These are phyloP conservation scores for Yamadazyma trypodendri DNA, from an alignment of 1,139 yeast genomes.

Conservation along the genomic window DNA sequence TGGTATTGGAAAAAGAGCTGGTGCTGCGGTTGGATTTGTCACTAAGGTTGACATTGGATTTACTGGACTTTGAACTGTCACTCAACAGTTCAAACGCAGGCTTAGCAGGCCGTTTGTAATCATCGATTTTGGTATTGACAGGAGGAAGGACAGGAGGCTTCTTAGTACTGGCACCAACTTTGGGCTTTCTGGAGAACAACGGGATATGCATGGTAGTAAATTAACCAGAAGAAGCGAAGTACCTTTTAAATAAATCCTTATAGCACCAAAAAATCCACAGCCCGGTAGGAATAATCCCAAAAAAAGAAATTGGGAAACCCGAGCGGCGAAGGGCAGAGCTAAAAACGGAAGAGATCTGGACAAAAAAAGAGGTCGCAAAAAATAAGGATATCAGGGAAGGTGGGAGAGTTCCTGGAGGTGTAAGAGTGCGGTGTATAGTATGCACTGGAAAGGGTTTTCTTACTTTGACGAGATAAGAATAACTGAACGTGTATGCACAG, in stretches of 20 bases:
- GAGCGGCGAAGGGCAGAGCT: neutral
- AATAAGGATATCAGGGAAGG: neutral
- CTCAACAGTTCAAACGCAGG: conserved; percentile 1
- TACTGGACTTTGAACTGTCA: neutral
- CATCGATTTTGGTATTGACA: neutral
- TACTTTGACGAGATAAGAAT: too few species aligned
- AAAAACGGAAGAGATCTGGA: conserved; percentile 2
- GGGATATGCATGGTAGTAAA: conserved; percentile 7
- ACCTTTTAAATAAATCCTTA: neutral
- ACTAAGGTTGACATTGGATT: neutral
- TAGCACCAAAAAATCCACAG: conserved; percentile 1
- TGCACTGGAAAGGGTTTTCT: too few species aligned
- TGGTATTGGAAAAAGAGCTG: neutral
- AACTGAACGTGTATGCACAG: too few species aligned
- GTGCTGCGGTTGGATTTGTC: neutral
- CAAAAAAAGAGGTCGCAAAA: neutral
- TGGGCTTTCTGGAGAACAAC: conserved; percentile 2
- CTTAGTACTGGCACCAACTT: too few species aligned
- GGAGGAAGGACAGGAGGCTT: too few species aligned
- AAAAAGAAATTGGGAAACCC: neutral
- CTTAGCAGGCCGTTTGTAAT: conserved; percentile 3
- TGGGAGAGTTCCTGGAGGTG: neutral
- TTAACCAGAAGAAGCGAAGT: too few species aligned
- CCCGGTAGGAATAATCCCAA: conserved; percentile 2
- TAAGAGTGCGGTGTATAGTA: too few species aligned